Base-by-base conservation (phyloP, 1,139 yeast species). In the Saccharomyces hybrid region DNA sequence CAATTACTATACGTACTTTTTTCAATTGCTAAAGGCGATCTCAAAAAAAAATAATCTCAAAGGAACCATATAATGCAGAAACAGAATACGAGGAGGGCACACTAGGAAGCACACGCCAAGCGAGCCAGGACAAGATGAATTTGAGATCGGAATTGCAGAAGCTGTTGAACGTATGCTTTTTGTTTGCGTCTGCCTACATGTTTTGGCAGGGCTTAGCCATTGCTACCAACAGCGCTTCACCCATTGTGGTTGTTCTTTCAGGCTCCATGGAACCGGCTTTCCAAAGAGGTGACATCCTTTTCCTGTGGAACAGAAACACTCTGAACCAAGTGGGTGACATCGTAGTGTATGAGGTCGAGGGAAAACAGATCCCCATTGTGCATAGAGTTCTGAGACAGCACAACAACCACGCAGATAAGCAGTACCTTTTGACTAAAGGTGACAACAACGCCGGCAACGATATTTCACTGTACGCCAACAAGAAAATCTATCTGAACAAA, bases 181-280 rank as follows among this genome's bases (percentile, higher is more conserved):
- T 88, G 50, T 79, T 90, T 56, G 80, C 96, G 9, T 83, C 95
- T 0, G 96, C 99, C 0, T 93, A 84, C 71, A 88, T 93, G 81
- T 81, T 89, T 59, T 93, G 97, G 95, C 90, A 89, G 70, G 82
- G 88, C 0, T 76, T 93, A 24, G 84, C 91, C 0, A 77, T 93
- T 4, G 76, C 85, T 2, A 78, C 96, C 27, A 84, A 89, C 71
- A 84, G 96, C 0, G 86, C 88, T 60, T 88, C 97, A 2, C 99
- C 99, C 16, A 83, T 93, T 46, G 99, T 95, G 44, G 99, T 93
- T 42, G 99, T 93, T 11, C 80, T 93, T 50, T 89, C 98, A 1
- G 99, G 99, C 4, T 93, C 98, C 1, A 93, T 93, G 99, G 99
- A 95, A 69, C 99, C 99, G 1, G 99, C 99, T 0, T 95, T 95